Percentiles rank a stretch among this genome's conserved stretches.
These are phyloP conservation scores for Rhizophora mangle DNA, from an alignment of 345 rosid species.

Conservation along the genomic window DNA sequence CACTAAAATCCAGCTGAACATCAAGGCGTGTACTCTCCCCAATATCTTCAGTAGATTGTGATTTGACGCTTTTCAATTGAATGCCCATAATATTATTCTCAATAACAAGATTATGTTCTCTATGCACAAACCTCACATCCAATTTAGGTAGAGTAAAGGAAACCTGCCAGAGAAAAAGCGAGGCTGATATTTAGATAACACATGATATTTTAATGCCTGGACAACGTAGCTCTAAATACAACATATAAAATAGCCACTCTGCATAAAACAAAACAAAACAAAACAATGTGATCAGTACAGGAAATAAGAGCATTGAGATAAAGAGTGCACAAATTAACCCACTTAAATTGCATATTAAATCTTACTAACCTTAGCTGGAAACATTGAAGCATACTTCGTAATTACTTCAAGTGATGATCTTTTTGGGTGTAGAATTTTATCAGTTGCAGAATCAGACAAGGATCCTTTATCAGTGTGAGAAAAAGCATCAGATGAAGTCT, in stretches of 20 bases:
- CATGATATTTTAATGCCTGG: neutral
- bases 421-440: slow-evolving; percentile 44
- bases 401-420: slow-evolving; percentile 47
- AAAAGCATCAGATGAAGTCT: slow-evolving; percentile 41
- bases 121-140: slow-evolving; percentile 72
- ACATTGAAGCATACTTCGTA: slow-evolving; percentile 51
- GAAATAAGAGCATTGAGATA: neutral
- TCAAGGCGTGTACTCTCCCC: slow-evolving; percentile 94
- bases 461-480: slow-evolving; percentile 37
- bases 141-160: slow-evolving; percentile 72
- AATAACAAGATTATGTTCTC: slow-evolving; percentile 54
- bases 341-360: slow-evolving; percentile 6
- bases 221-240: neutral
- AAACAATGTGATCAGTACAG: neutral
- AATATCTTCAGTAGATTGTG: slow-evolving; percentile 70
- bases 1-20: slow-evolving; percentile 82
- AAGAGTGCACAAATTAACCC: neutral
- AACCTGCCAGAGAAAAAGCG: slow-evolving; percentile 44
- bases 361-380: slow-evolving; percentile 86
- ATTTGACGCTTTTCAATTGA: slow-evolving; percentile 64
- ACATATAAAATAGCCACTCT: neutral
- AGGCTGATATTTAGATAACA: neutral
- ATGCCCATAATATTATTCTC: slow-evolving; percentile 87
- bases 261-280: neutral
- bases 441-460: slow-evolving; percentile 32